Base-by-base conservation (phyloP, 441 rosid species). In the Euphorbia corollata region DNA sequence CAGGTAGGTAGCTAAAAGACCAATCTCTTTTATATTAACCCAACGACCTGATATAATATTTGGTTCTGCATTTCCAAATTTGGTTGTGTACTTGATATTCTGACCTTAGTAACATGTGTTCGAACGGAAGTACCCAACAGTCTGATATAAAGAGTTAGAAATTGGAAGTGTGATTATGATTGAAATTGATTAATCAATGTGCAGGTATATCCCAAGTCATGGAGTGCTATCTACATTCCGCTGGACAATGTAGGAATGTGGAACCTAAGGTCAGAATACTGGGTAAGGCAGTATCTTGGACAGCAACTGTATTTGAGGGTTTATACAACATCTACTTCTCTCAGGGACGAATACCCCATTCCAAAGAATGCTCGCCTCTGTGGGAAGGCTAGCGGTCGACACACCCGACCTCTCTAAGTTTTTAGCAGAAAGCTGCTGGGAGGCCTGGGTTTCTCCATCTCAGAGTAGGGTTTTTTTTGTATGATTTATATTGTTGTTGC, bases 241-340 rank as follows among this genome's bases (percentile, higher is more conserved):
- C 81, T 94, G 0, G 99, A 94, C 81, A 94, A 94, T 15, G 99
- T 86, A 19, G 99, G 99, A 4, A 89, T 91, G 96, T 94, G 99
- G 99, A 87, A 91, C 83, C 3, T 94, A 75, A 86, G 99, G 73
- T 77, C 97, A 1, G 99, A 94, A 78, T 82, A 73, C 57, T 87
- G 96, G 96, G 96, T 90, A 15, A 72, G 96, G 58, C 99, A 91
- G 47, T 93, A 93, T 79, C 85, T 93, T 1, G 99, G 99, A 30
- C 99, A 94, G 68, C 99, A 94, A 53, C 77, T 94, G 20, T 94
- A 94, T 59, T 23, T 92, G 79, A 84, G 96, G 22, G 97, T 92
- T 47, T 87, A 63, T 71, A 88, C 98, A 9, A 0, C 86, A 34
- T 85, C 96, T 5, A 78, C 85, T 20, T 94, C 99, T 0, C 78